Evolutionary conservation across 306 rosid genomes (phyloP), one percentile per base, ranked within the genome.

Genomic region (Cucurbita ficifolia): DNA sequence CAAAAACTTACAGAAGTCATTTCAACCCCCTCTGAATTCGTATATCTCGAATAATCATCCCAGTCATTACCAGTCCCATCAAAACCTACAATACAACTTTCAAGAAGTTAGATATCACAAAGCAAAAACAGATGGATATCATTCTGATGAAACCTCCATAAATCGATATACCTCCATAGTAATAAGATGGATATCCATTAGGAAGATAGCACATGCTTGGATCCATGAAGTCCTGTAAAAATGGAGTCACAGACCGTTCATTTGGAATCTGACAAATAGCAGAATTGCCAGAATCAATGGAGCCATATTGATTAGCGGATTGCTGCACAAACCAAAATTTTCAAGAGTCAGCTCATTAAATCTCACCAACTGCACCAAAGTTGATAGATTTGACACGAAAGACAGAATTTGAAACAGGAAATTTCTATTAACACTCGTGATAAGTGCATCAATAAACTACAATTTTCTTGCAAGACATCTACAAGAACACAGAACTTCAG

Each of bases 21-120:
- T 33, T 89, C 97, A 73, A 90, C 93, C 79, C 95, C 98, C 39
- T 94, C 97, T 0, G 88, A 76, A 84, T 82, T 91, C 70, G 88
- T 43, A 49, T 82, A 94, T 81, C 96, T 86, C 0, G 94, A 79
- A 80, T 87, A 93, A 1, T 90, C 98, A 9, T 93, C 94, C 97
- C 97, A 89, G 36, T 86, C 94, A 73, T 73, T 82, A 21, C 84
- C 92, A 48, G 86, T 61, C 57, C 95, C 88, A 58, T 90, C 97
- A 74, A 81, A 89, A 40, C 88, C 98, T 90, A 67, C 38, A 79
- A 77, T 10, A 53, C 54, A 64, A 36, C 35, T 39, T 53, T 12
- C 54, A 1, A 18, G 21, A 14, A 12, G 21, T 46, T 14, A 77
- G 51, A 29, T 22, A 72, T 53, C 39, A 5, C 14, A 2, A 6